Base-by-base conservation (phyloP, 1,139 yeast genomes). In the Kodamaea plutei region DNA sequence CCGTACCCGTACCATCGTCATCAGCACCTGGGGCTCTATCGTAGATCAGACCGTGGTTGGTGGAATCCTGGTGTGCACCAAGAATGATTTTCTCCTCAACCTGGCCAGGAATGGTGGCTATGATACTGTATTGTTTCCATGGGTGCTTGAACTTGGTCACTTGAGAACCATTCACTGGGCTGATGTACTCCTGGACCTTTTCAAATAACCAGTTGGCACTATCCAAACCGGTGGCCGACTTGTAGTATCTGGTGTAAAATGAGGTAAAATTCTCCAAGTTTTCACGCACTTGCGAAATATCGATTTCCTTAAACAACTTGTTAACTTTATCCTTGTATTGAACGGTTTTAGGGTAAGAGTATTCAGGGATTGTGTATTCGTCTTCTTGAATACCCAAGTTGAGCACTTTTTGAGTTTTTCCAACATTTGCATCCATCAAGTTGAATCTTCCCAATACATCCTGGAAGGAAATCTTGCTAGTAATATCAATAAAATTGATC, bases 51-150 rank as follows among this genome's bases (percentile, higher is more conserved):
- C 84, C 45, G 38, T 85, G 64, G 52, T 87, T 88, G 40, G 79
- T 72, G 2, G 95, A 83, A 53, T 89, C 98, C 51, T 83, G 85
- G 58, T 91, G 97, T 15, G 95, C 83, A 0, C 96, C 96, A 18
- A 89, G 74, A 12, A 89, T 76, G 3, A 89, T 81, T 30, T 59
- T 59, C 25, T 61, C 61, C 8, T 48, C 40, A 8, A 47, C 45
- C 28, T 52, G 37, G 9, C 74, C 74, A 1, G 68, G 65, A 30
- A 68, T 63, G n/a, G 60, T 47, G 5, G 58, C 71, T 25, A 67
- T 45, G 18, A 69, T 58, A 8, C 70, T 63, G 42, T 48, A 65
- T 41, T 68, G 74, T 42, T 62, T 64, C 73, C 73, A 69, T 1
- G 61, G 66, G 39, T 67, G 73, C n/a, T 56, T 39, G 6, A 66